These are phyloP conservation scores for Alternaria panax DNA, from an alignment of 2,329 filamentous ascomycete species.

Conservation along the genomic window DNA sequence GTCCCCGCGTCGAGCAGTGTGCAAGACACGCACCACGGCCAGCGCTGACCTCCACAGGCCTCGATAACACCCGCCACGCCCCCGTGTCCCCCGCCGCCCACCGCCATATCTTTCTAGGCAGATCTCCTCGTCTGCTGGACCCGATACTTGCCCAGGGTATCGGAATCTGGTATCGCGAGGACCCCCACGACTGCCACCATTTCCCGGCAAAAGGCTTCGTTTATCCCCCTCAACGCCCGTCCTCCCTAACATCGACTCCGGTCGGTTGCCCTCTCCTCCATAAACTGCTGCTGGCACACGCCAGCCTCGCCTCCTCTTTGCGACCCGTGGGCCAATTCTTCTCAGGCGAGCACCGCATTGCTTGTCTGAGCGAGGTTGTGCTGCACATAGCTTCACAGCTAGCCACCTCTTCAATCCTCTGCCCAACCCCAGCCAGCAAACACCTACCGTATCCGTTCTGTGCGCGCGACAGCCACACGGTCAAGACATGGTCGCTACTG, in stretches of 20 bases:
- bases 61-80: constrained; percentile 69
- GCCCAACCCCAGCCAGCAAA: constrained; percentile 17
- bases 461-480: constrained; percentile 33
- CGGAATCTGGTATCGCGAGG: constrained; percentile 77
- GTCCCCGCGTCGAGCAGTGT: constrained; percentile 7
- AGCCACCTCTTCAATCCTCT: constrained; percentile 25
- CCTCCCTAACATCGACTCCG: constrained; percentile 86
- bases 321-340: constrained; percentile 88
- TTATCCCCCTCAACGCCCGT: constrained; percentile 81
- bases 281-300: constrained; percentile 80
- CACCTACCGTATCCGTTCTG: constrained; percentile 12
- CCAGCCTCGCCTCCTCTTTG: constrained; percentile 72
- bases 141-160: constrained; percentile 86
- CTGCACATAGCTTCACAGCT: constrained; percentile 66
- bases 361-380: constrained; percentile 99
- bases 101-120: constrained; percentile 54
- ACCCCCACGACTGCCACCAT: constrained; percentile 75
- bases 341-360: constrained; percentile 91
- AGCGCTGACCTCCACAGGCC: constrained; percentile 57
- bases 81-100: constrained; percentile 30
- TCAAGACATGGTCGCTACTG: constrained; percentile 82
- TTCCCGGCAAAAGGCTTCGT: constrained; percentile 83
- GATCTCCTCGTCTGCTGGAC: constrained; percentile 78
- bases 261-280: constrained; percentile 61
- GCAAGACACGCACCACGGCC: neutral